Conservation (phyloP, 768 basidiomycete genomes). For the Leccinum rimulosum region DNA sequence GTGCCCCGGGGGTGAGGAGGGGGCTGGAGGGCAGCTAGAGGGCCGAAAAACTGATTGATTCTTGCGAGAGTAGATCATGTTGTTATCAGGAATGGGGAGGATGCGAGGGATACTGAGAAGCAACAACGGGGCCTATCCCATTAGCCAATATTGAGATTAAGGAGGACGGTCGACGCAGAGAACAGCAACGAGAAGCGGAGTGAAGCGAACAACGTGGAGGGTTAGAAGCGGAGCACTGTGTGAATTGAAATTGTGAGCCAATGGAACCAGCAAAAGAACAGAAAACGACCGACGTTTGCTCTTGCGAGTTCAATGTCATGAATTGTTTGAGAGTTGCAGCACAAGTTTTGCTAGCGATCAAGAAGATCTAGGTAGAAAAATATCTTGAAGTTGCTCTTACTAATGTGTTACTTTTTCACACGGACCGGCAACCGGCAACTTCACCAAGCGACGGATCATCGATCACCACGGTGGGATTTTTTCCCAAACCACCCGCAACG, state of each 20-base stretch:
- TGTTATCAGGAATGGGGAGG: neutral
- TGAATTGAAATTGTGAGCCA: conserved; percentile 1
- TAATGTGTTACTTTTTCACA: too few relatives aligned
- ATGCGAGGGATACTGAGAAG: conserved; percentile 1
- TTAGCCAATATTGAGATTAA: conserved; percentile 42
- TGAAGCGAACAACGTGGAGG: conserved; percentile 51
- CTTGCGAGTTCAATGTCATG: conserved; percentile 50
- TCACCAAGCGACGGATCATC: too few relatives aligned
- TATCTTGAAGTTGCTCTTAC: too few relatives aligned
- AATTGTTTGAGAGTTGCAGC: conserved; percentile 35
- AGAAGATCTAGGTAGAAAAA: conserved; percentile 1
- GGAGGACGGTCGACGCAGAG: conserved; percentile 77
- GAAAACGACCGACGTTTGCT: conserved; percentile 24
- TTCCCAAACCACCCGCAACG: too few relatives aligned
- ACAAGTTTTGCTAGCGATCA: conserved; percentile 3
- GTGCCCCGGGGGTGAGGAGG: conserved; percentile 41
- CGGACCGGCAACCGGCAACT: neutral
- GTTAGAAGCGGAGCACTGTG: conserved; percentile 31
- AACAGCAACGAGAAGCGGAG: conserved; percentile 56
- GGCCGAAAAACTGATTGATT: conserved; percentile 66
- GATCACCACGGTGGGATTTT: too few relatives aligned
- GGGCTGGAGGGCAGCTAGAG: conserved; percentile 61
- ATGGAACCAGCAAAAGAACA: neutral
- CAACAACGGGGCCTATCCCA: conserved; percentile 45
- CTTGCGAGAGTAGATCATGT: conserved; percentile 66